Evolutionary conservation across 2,329 filamentous ascomycete species (phyloP), one percentile per base, ranked within the genome.

Genomic region (Monosporascus cannonballus): DNA sequence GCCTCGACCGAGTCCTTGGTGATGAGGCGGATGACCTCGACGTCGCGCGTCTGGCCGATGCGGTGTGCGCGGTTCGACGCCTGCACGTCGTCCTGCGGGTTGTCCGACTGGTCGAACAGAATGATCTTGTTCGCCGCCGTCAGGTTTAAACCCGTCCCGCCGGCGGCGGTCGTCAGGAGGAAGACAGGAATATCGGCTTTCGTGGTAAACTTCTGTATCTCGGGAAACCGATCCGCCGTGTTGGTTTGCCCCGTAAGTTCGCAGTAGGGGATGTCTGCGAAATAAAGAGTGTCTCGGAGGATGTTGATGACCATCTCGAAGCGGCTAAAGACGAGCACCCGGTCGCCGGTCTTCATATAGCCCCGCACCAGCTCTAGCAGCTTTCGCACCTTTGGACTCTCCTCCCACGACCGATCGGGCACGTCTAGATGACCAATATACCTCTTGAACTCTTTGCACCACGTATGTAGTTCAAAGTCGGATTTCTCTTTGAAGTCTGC

Each of bases 11-110:
- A 96, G 52, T 80, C 82, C 52, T 79, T 80, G 0, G 89, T 89
- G 51, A 99, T 87, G 1, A 99, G 78, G 30, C 91, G 79, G 41
- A 96, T 84, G 41, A 99, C 88, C 67, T 99, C 93, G 1, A 99
- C 94, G 37, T 93, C 87, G 17, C 89, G 79, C 30, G 83, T 92
- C 74, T 99, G 94, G 0, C 94, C 94, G 8, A 99, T 89, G 15
- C 94, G 87, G 71, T 99, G 94, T 0, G 94, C 94, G 18, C 94
- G 86, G 69, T 99, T 97, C 75, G 97, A 94, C 0, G 94, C 94
- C 69, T 99, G 94, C n/a, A 96, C 85, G 66, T 99, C 94, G 61
- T 97, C 93, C 67, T 99, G 94, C 0, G 94, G 94, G 62, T 99
- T 99, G 73, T 96, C 96, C n/a, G 86, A 90, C 58, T 89, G 88